Percentiles rank a stretch among this genome's conserved stretches.
phyloP scores from a whole-genome alignment of 768 basidiomycete species.

The Lactarius pseudohatsudake region DNA sequence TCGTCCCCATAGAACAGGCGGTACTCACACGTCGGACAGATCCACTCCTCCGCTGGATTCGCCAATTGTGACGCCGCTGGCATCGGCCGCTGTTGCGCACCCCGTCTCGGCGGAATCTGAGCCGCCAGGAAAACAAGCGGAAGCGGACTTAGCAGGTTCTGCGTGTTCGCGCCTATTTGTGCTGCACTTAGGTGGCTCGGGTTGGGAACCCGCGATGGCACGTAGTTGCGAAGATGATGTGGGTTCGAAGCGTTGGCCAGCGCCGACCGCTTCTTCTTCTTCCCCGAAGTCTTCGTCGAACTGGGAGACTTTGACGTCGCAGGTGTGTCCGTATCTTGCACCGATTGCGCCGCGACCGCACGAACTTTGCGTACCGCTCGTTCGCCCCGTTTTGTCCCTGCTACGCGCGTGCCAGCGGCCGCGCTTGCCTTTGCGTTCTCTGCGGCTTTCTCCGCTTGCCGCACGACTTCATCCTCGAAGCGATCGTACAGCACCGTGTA shows the following conservation, averaged over 20 bases:
- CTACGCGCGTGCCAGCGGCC: constrained; percentile 34
- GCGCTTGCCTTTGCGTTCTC: constrained; percentile 53
- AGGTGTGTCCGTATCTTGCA: constrained; percentile 40
- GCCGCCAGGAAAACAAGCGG: constrained; percentile 68
- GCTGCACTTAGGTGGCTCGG: constrained; percentile 39
- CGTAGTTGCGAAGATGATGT: constrained; percentile 92
- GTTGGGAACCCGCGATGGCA: constrained; percentile 75
- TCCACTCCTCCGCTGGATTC: constrained; percentile 82
- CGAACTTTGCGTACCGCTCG: constrained; percentile 24
- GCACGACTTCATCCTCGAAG: constrained; percentile 72
- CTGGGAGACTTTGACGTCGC: constrained; percentile 31
- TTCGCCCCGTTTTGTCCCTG: constrained; percentile 33
- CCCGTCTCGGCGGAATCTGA: constrained; percentile 55
- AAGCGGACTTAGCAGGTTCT: constrained; percentile 55
- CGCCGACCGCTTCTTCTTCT: constrained; percentile 94
- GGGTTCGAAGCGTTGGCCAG: constrained; percentile 93
- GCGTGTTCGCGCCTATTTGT: constrained; percentile 44
- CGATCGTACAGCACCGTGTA: constrained; percentile 61
- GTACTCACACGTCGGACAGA: constrained; percentile 94
- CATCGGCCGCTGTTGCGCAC: constrained; percentile 33
- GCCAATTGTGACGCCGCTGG: constrained; percentile 41
- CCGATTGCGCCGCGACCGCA: constrained; percentile 28
- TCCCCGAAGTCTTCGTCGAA: constrained; percentile 40
- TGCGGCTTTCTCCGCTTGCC: constrained; percentile 60
- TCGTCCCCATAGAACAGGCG: constrained; percentile 89